Base-by-base conservation (phyloP, 2,329 filamentous ascomycete species). In the Hortaea sp. region DNA sequence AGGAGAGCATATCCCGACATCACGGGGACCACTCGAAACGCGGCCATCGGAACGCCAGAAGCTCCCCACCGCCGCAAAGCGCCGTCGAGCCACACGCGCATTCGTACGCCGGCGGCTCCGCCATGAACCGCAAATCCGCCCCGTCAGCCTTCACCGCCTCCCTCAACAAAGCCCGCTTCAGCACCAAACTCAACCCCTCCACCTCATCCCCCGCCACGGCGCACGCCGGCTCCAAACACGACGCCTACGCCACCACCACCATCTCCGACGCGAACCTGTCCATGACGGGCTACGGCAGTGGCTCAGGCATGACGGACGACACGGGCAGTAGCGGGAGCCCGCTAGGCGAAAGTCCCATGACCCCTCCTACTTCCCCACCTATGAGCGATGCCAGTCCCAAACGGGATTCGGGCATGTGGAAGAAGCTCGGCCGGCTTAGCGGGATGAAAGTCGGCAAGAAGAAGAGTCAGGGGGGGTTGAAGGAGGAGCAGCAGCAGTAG, bases 291-390 rank as follows among this genome's bases (percentile, higher is more conserved):
- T 72, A 50, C 10, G 53, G 48, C 12, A 53, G 48, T 42, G 59
- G 53, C 5, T 76, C 57, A 29, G 70, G 72, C 20, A 63, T 79
- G 48, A 78, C 77, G 1, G 83, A 87, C 55, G 83, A 86, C 60
- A 84, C 76, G 49, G 76, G 75, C 46, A 77, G 75, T 50, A 73
- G 75, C n/a, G 73, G 72, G 47, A 81, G 79, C 49, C 62, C 58
- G 38, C 52, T 54, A 48, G 59, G 57, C 50, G 67, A 69, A 2
- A 68, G 43, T 83, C 58, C 82, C 75, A 81, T 87, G 71, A 88
- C 85, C 3, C 85, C 85, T 0, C 84, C 84, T 1, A 85, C 77
- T 2, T 85, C 81, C 3, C 82, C 85, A 31, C 83, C 84, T 0
- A 77, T 57, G 43, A 59, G 61, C 49, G 64, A 64, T 41, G 45